phyloP scores from a whole-genome alignment of 257 asterid species.

The Thymus quinquecostatus region DNA sequence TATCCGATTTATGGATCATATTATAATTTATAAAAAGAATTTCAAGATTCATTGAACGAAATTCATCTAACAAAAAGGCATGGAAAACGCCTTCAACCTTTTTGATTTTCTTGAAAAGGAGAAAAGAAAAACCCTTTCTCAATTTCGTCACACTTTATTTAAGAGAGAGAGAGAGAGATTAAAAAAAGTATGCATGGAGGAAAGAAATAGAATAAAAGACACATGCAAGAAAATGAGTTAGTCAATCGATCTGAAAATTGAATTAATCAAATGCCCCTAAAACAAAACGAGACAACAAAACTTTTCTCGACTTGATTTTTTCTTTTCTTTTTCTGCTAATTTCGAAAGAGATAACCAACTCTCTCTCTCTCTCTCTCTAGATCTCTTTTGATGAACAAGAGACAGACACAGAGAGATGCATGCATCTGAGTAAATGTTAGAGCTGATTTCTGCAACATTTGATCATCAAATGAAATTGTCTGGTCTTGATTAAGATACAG shows the following conservation, averaged over 20 bases:
- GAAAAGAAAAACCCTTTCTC: slow-evolving; percentile 29
- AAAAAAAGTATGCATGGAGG: slow-evolving; percentile 33
- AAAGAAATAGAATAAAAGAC: slow-evolving; percentile 24
- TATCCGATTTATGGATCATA: slow-evolving; percentile 19
- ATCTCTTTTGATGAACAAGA: too few species aligned
- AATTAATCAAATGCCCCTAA: background rate
- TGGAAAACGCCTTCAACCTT: slow-evolving; percentile 19
- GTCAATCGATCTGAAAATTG: background rate
- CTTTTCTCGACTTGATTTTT: slow-evolving; percentile 8
- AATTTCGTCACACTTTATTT: slow-evolving; percentile 36
- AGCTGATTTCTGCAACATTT: slow-evolving; percentile 12
- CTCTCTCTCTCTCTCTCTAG: too few species aligned
- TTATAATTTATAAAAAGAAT: slow-evolving; percentile 2
- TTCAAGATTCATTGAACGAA: slow-evolving; percentile 38
- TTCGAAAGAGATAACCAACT: too few species aligned
- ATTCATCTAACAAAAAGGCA: slow-evolving; percentile 6
- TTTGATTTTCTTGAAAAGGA: slow-evolving; percentile 26
- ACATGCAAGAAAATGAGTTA: slow-evolving; percentile 27
- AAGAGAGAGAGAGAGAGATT: too few species aligned
- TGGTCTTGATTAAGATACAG: slow-evolving; percentile 23
- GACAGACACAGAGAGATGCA: background rate
- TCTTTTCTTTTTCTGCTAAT: background rate
- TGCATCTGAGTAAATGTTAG: slow-evolving; percentile 5
- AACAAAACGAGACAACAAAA: slow-evolving; percentile 14
- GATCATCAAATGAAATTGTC: slow-evolving; percentile 8